Conservation (phyloP, 2,329 filamentous ascomycete genomes). For the Diaporthe vaccinii region DNA sequence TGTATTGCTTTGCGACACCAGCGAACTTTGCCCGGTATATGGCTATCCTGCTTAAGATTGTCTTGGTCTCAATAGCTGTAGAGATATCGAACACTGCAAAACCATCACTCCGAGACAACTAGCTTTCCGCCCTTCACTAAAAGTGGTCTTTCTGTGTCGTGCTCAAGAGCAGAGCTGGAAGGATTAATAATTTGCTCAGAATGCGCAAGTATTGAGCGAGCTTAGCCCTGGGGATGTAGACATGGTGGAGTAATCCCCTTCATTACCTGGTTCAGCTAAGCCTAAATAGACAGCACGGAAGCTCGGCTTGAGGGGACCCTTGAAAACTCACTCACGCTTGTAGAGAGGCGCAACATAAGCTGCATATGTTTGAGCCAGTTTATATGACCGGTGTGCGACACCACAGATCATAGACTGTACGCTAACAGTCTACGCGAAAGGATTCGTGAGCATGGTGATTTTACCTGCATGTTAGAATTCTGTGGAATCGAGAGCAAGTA, state of each 20-base stretch:
- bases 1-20: too few relatives aligned
- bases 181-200: slow-evolving; percentile 7
- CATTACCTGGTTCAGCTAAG: background rate
- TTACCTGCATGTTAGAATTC: background rate
- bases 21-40: too few relatives aligned
- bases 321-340: background rate
- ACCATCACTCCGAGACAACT: background rate
- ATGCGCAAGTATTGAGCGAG: background rate
- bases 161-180: background rate
- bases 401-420: background rate
- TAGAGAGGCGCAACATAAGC: background rate
- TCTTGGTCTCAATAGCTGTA: too few relatives aligned
- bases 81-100: background rate
- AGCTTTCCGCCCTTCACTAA: background rate
- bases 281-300: background rate
- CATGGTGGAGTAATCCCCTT: background rate
- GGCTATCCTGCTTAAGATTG: too few relatives aligned
- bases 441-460: background rate
- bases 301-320: background rate
- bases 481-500: background rate
- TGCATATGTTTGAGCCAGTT: background rate
- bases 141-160: background rate
- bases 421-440: background rate
- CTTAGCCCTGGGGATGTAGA: background rate
- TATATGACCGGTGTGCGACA: too few relatives aligned